phyloP scores from a whole-genome alignment of 1,139 yeast species.

The Scheffersomyces insectosa region DNA sequence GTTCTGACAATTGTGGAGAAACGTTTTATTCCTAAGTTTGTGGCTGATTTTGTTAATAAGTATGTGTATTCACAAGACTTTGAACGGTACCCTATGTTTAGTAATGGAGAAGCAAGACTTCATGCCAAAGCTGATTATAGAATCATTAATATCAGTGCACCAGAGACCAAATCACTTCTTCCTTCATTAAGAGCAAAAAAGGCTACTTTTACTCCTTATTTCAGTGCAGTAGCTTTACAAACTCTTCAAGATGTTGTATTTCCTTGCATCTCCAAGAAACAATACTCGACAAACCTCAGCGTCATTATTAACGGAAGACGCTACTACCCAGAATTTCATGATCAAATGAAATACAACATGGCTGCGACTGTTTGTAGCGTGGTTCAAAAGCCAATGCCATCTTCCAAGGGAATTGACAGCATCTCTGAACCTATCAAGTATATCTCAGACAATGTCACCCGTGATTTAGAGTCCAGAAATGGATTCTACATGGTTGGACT shows the following conservation, averaged over 20 bases:
- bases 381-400: conserved; percentile 1
- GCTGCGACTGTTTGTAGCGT: conserved; percentile 15
- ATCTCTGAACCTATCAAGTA: conserved; percentile 8
- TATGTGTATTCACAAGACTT: conserved; percentile 8
- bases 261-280: conserved; percentile 7
- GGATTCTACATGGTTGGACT: conserved; percentile 22
- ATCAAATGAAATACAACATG: conserved; percentile 18
- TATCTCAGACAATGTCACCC: conserved; percentile 8
- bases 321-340: conserved; percentile 15
- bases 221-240: conserved; percentile 18
- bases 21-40: conserved; percentile 9
- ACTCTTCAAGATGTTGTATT: conserved; percentile 24
- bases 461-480: conserved; percentile 11
- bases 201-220: conserved; percentile 28
- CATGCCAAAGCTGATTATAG: conserved; percentile 13
- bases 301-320: conserved; percentile 29
- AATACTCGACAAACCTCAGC: conserved; percentile 11
- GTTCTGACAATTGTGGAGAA: conserved; percentile 2
- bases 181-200: conserved; percentile 14
- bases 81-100: conserved; percentile 17
- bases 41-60: conserved; percentile 1
- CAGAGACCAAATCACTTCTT: conserved; percentile 11
- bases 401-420: conserved; percentile 1
- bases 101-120: conserved; percentile 9
- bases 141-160: conserved; percentile 13